Percentiles rank a stretch among this genome's conserved stretches.
Evolutionary conservation across 805 yeast genomes (phyloP).

Genomic region (Wickerhamiella parazyma): DNA sequence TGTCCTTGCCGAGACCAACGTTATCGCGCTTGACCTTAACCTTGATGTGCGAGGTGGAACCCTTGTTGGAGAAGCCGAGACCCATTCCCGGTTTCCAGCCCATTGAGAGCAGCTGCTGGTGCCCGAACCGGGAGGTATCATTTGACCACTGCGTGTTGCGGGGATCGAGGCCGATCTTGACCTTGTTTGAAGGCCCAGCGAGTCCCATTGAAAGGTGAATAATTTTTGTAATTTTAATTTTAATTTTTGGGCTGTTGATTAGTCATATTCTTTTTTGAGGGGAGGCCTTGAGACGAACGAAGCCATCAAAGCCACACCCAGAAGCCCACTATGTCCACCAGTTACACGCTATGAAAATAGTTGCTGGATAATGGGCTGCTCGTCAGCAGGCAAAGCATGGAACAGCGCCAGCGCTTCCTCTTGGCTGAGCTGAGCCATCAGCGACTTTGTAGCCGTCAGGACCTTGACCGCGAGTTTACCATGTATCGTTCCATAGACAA

Average conservation of each 20-base stretch:
- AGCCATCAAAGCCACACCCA: no score
- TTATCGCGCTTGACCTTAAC: constrained; percentile 72
- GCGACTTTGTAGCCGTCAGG: constrained; percentile 46
- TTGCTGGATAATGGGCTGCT: constrained; percentile 45
- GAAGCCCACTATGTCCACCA: no score
- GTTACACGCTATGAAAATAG: constrained; percentile 32
- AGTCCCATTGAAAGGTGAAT: constrained; percentile 23
- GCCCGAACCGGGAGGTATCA: constrained; percentile 61
- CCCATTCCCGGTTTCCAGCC: constrained; percentile 95
- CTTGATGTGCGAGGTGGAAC: constrained; percentile 45
- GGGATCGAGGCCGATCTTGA: constrained; percentile 83
- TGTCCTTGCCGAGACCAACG: constrained; percentile 78
- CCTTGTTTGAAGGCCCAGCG: constrained; percentile 59
- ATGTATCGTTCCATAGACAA: constrained; percentile 48
- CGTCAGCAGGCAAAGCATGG: constrained; percentile 47
- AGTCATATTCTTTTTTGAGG: no score
- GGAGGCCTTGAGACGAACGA: no score
- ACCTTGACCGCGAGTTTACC: constrained; percentile 62
- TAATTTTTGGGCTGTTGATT: no score
- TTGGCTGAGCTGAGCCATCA: constrained; percentile 54
- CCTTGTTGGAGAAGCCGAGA: constrained; percentile 51
- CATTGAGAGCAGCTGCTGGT: constrained; percentile 58
- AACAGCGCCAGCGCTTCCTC: constrained; percentile 52
- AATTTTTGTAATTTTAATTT: background rate
- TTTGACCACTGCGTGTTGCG: constrained; percentile 92